A percentile compares a stretch with the other conserved stretches of the same genome.
Conservation (phyloP, 78 protist genomes). For the slime mould (Dictyostelium discoideum) region dicty_2.7 NC_007091.3:1080001-1080500, state of each 20-base stretch:
- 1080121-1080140: no score
- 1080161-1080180: neutral
- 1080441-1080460: neutral
- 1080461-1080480: constrained; percentile 10
- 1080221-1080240: constrained; percentile 1
- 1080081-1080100: neutral
- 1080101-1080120: no score
- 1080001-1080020: neutral
- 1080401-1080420: constrained; percentile 12
- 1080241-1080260: neutral
- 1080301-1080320: neutral
- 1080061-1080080: constrained; percentile 9
- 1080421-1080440: neutral
- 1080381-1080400: neutral
- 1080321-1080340: neutral
- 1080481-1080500: neutral
- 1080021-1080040: neutral
- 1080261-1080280: neutral
- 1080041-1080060: neutral
- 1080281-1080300: neutral
- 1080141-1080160: no score
- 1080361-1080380: neutral
- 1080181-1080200: neutral
- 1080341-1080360: neutral
- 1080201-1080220: neutral